Evolutionary conservation across 1,284 basidiomycete genomes (phyloP), one percentile per base, ranked within the genome.

Genomic region (Ustilago xerochloae): DNA sequence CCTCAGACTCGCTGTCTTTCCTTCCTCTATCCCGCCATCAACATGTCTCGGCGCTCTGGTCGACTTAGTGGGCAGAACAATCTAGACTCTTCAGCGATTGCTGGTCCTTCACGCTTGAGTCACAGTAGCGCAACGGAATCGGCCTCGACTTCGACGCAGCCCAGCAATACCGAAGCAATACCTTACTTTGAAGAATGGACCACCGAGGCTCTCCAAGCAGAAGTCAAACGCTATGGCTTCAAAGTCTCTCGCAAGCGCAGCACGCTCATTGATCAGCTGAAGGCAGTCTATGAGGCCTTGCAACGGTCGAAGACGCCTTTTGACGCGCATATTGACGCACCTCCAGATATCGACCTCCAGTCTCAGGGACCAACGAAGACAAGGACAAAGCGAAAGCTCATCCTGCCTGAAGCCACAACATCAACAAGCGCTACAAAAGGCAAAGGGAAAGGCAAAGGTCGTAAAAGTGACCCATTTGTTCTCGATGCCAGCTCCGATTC

Each of bases 191-290:
- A 73, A 16, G 60, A 60, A 53, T 73, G 70, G 70, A 30, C 60
- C 0, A 49, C 48, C 4, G 49, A 43, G 7, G 35, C 32, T 15
- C 56, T 73, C 1, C 70, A 73, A 36, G 48, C 63, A 2, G 55
- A 74, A 41, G 70, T 74, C 18, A 74, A 69, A 28, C 43, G 49
- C 7, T 74, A 69, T 29, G 71, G 71, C 29, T 74, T 74, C 71
- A 69, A 69, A 36, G 56, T 59, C 6, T 69, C 66, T 1, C 54
- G 71, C 12, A 57, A 60, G 20, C 45, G 66, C 2, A 8, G 38
- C 10, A 69, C 66, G n/a, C 47, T 74, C 6, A 59, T 74, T 6
- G 71, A 74, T 12, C 71, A 66, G 45, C 46, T 74, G 4, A 52
- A 55, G 13, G 66, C 71, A 0, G 62, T 69, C 0, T 69, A 74